A percentile compares a stretch with the other conserved stretches of the same genome.
These are phyloP conservation scores for Fusarium palustre DNA, from an alignment of 2,329 filamentous ascomycete genomes.

Conservation along the genomic window DNA sequence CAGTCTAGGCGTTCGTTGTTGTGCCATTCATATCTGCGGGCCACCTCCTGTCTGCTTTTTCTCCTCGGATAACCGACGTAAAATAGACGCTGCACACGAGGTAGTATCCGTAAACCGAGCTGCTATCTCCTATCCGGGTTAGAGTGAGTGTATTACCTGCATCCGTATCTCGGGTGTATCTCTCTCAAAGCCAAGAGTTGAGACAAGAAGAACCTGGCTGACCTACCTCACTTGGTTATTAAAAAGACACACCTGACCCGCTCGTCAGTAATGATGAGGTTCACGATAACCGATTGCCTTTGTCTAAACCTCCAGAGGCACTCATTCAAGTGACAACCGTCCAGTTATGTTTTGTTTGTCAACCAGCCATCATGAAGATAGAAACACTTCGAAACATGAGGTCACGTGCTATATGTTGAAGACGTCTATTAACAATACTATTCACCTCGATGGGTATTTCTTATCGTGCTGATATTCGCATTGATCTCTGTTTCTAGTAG, in stretches of 20 bases:
- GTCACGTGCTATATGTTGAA: constrained; percentile 17
- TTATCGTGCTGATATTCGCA: not conserved
- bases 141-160: constrained; percentile 35
- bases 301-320: no score
- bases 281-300: not conserved
- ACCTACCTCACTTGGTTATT: constrained; percentile 15
- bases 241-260: constrained; percentile 9
- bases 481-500: not conserved
- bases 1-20: constrained; percentile 7
- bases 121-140: constrained; percentile 34
- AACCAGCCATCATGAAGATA: not conserved
- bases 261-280: not conserved
- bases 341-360: not conserved
- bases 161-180: constrained; percentile 19
- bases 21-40: not conserved
- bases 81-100: constrained; percentile 25
- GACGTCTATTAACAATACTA: not conserved
- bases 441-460: not conserved
- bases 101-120: constrained; percentile 28
- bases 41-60: constrained; percentile 8
- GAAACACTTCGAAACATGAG: not conserved
- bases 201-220: constrained; percentile 1
- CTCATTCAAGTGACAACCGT: not conserved
- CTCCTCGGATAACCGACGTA: constrained; percentile 33
- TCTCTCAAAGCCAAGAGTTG: constrained; percentile 3